Conservation (phyloP, 1,139 yeast genomes). For the Scheffersomyces segobiensis region DNA sequence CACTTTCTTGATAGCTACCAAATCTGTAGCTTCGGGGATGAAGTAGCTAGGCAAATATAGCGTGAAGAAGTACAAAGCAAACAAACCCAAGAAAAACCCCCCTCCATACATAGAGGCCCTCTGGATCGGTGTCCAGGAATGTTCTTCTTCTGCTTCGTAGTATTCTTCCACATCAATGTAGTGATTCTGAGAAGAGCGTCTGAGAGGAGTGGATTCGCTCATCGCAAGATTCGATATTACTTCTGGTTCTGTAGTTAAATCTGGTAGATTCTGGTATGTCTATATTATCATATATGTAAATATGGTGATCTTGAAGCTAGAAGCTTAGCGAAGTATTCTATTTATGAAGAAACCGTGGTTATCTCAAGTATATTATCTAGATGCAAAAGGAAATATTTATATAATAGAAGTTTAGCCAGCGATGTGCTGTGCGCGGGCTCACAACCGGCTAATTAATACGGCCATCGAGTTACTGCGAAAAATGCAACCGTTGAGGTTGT, state of each 20-base stretch:
- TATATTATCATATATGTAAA: background rate
- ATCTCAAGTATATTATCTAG: background rate
- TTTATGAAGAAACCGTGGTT: background rate
- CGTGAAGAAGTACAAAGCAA: conserved; percentile 31
- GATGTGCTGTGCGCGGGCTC: background rate
- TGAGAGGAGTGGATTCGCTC: conserved; percentile 17
- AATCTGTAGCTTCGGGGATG: conserved; percentile 33
- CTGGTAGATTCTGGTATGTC: background rate
- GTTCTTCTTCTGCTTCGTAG: conserved; percentile 18
- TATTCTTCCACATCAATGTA: conserved; percentile 11
- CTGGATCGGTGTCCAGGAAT: conserved; percentile 15
- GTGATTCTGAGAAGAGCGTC: conserved; percentile 4
- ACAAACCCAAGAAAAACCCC: conserved; percentile 19
- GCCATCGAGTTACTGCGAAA: background rate
- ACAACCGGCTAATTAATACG: background rate
- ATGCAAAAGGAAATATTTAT: background rate
- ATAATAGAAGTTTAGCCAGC: background rate
- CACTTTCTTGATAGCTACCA: conserved; percentile 29
- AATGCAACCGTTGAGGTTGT: background rate
- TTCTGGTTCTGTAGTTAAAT: background rate
- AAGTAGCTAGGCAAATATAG: conserved; percentile 33
- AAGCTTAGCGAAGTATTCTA: background rate
- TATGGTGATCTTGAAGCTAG: background rate
- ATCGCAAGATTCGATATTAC: background rate
- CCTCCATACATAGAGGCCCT: conserved; percentile 13